Evolutionary conservation across 192 early-diverging fungal genomes (phyloP).

Genomic region (Phlyctochytrium arcticum): DNA sequence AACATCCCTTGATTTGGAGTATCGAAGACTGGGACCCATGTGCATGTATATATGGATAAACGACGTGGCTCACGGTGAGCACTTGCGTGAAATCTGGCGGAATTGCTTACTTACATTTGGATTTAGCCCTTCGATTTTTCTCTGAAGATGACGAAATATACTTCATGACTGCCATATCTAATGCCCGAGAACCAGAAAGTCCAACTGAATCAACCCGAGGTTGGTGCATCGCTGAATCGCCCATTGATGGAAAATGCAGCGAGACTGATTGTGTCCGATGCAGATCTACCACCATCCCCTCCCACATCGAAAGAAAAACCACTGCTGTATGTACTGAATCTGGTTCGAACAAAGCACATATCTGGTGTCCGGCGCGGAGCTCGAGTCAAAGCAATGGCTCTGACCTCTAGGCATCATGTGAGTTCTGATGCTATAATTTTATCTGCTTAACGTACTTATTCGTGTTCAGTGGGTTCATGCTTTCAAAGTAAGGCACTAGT

Average conservation of each 20-base stretch:
- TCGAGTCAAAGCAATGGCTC: slow-evolving; percentile 89
- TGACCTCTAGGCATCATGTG: slow-evolving; percentile 74
- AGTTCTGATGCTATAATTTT: background rate
- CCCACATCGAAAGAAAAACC: slow-evolving; percentile 35
- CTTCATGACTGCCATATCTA: slow-evolving; percentile 22
- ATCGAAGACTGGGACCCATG: slow-evolving; percentile 14
- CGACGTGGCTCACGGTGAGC: too few species aligned
- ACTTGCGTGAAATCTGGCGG: too few species aligned
- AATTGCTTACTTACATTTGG: too few species aligned
- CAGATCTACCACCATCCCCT: slow-evolving; percentile 8
- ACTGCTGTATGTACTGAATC: slow-evolving; percentile 84
- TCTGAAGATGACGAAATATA: slow-evolving; percentile 28
- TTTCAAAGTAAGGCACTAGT: slow-evolving; percentile 43
- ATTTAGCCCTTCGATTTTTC: slow-evolving; percentile 18
- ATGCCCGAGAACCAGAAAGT: too few species aligned
- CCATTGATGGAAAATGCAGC: too few species aligned
- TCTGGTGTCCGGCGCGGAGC: slow-evolving; percentile 81
- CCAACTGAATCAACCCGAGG: too few species aligned
- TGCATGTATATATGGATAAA: too few species aligned
- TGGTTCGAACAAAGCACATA: slow-evolving; percentile 89
- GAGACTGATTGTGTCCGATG: background rate
- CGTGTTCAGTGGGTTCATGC: slow-evolving; percentile 73
- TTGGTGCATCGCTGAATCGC: too few species aligned
- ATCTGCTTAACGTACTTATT: background rate
- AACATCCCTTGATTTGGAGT: too few species aligned